A percentile compares a stretch with the other conserved stretches of the same genome.
Conservation (phyloP, 2,329 filamentous ascomycete species). For the Penicillium sp. region DNA sequence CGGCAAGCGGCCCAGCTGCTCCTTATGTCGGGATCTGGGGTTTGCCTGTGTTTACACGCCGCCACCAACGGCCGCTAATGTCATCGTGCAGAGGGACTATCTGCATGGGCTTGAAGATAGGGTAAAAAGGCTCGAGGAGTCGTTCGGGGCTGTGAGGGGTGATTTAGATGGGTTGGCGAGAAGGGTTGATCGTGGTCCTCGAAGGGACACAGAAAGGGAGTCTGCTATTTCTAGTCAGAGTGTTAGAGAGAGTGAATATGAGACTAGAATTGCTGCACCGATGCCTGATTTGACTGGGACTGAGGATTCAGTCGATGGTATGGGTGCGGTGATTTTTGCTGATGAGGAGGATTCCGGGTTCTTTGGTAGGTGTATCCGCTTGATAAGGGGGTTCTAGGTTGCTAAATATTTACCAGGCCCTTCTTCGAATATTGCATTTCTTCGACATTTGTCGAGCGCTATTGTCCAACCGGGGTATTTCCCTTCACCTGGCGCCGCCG, state of each 20-base stretch:
- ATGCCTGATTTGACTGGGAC: background rate
- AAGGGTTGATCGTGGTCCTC: background rate
- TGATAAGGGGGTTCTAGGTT: background rate
- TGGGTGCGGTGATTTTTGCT: conserved; percentile 36
- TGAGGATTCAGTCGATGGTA: conserved; percentile 35
- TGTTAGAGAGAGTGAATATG: background rate
- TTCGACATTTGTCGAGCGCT: conserved; percentile 20
- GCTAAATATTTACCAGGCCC: conserved; percentile 10
- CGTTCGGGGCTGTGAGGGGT: background rate
- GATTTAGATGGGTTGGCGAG: background rate
- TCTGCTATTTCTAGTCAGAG: background rate
- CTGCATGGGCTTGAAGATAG: background rate
- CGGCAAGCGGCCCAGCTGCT: conserved; percentile 43
- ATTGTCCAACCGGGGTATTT: conserved; percentile 15
- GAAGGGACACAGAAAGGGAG: background rate
- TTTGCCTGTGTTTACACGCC: conserved; percentile 47
- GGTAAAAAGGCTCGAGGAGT: conserved; percentile 28
- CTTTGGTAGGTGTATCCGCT: conserved; percentile 29
- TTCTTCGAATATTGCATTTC: conserved; percentile 28
- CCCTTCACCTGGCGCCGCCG: conserved; percentile 2
- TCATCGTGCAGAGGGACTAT: conserved; percentile 42
- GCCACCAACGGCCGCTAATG: conserved; percentile 35
- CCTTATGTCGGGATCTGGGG: conserved; percentile 41
- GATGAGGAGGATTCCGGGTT: conserved; percentile 38
- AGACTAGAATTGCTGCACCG: background rate